Base-by-base conservation (phyloP, 2,329 filamentous ascomycete genomes). In the Beauveria sp. region DNA sequence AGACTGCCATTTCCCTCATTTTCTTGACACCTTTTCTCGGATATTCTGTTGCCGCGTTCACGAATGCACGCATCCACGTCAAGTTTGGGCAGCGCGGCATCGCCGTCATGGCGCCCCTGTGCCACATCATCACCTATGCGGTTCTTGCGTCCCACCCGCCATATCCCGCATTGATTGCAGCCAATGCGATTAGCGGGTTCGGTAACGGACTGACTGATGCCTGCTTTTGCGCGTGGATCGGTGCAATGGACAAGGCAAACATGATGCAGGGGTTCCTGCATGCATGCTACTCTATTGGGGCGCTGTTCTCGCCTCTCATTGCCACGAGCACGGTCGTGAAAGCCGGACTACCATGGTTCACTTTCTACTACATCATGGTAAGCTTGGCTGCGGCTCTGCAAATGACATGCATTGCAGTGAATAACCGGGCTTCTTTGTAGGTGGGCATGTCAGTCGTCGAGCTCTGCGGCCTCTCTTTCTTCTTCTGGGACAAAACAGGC, bases 301-400 rank as follows among this genome's bases (percentile, higher is more conserved):
- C 86, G 0, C 79, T 88, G 0, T 74, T 89, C 2, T 77, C 83
- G 3, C 88, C 87, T 0, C 70, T 90, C 2, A 81, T 89, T 61
- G 87, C 87, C 0, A 90, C 88, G 0, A 81, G 79, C 0, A 83
- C 91, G 79, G 83, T 90, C 34, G 85, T 85, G 0, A 83, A 81
- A 58, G 83, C 78, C 0, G 67, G 73, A 1, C 60, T 86, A 64
- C 79, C 79, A 0, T 91, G 88, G 88, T 89, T 87, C 67, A 79
- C 76, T 3, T 90, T 85, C 69, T 91, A 90, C 68, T 89, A 89
- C 68, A 74, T 89, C 61, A 88, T 90, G 85, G 83, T 88, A 77
- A 77, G 79, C 31, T 34, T 34, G 31, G 10, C 3, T 34, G 12
- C 14, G 31, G 31, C 31, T 34, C 31, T 34, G 31, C 12, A 14